These are phyloP conservation scores for Osmanthus fragrans DNA, from an alignment of 257 asterid genomes.

Conservation along the genomic window DNA sequence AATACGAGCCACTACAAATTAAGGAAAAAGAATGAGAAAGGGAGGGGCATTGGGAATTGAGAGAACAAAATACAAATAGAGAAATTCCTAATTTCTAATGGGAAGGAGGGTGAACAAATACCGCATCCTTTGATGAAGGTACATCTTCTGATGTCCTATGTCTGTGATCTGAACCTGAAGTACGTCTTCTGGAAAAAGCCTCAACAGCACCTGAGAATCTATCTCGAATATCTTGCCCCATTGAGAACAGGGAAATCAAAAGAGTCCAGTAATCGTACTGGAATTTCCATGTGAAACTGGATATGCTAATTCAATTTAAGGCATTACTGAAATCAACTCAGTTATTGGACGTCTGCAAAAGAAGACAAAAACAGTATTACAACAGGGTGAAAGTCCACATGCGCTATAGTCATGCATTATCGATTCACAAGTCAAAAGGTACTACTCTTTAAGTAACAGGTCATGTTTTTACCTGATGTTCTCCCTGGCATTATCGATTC, in stretches of 20 bases:
- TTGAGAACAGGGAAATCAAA: slow-evolving; percentile 22
- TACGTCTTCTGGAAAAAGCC: slow-evolving; percentile 50
- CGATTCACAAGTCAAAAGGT: slow-evolving; percentile 9
- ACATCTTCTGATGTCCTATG: slow-evolving; percentile 45
- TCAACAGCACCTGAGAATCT: slow-evolving; percentile 57
- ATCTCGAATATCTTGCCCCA: slow-evolving; percentile 50
- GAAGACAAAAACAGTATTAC: background rate
- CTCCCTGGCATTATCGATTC: slow-evolving; percentile 48
- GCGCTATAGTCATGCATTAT: background rate
- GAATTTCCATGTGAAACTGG: background rate
- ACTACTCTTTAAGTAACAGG: background rate
- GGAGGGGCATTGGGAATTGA: background rate
- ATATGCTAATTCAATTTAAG: background rate
- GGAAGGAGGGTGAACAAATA: slow-evolving; percentile 17
- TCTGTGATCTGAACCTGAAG: slow-evolving; percentile 38
- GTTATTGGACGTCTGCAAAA: background rate
- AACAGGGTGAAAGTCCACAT: background rate
- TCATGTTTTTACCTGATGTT: slow-evolving; percentile 41
- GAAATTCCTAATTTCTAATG: background rate
- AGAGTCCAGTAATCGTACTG: background rate
- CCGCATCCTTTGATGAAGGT: slow-evolving; percentile 47
- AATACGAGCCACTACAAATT: background rate
- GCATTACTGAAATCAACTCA: background rate
- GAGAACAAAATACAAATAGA: background rate
- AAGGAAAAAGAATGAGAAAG: background rate